Percentiles rank a stretch among this genome's conserved stretches.
These are phyloP conservation scores for Pseudomassariella vexata DNA, from an alignment of 2,329 filamentous ascomycete species.

Conservation along the genomic window DNA sequence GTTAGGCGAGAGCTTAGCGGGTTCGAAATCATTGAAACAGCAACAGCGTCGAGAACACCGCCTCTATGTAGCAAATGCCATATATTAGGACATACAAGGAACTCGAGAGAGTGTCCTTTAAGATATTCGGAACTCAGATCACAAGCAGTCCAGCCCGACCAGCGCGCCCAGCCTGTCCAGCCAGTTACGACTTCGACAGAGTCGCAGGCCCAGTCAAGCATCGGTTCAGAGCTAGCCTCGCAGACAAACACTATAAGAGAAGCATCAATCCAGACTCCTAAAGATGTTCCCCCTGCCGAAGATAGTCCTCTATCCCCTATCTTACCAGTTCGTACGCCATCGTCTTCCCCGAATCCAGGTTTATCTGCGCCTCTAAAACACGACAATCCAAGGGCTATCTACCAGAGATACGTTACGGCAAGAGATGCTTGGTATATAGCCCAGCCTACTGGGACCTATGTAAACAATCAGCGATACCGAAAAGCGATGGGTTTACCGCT, in stretches of 20 bases:
- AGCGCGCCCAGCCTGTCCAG: too few species aligned
- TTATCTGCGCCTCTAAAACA: slow-evolving; percentile 6
- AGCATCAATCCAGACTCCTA: not conserved
- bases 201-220: too few species aligned
- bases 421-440: slow-evolving; percentile 12
- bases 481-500: slow-evolving; percentile 12
- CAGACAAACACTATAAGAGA: not conserved
- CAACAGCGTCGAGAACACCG: slow-evolving; percentile 2
- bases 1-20: slow-evolving; percentile 8
- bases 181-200: too few species aligned
- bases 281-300: slow-evolving; percentile 1
- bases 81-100: slow-evolving; percentile 6
- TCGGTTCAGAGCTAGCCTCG: not conserved
- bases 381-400: slow-evolving; percentile 11
- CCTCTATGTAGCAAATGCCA: slow-evolving; percentile 12
- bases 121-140: too few species aligned
- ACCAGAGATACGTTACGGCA: slow-evolving; percentile 12
- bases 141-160: too few species aligned
- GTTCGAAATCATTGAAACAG: slow-evolving; percentile 11
- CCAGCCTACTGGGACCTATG: slow-evolving; percentile 10
- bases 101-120: slow-evolving; percentile 10
- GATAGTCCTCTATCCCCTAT: too few species aligned
- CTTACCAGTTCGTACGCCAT: too few species aligned
- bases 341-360: too few species aligned
- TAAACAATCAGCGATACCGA: slow-evolving; percentile 15